Conservation (phyloP, 306 rosid species). For the Dryas drummondii region DNA sequence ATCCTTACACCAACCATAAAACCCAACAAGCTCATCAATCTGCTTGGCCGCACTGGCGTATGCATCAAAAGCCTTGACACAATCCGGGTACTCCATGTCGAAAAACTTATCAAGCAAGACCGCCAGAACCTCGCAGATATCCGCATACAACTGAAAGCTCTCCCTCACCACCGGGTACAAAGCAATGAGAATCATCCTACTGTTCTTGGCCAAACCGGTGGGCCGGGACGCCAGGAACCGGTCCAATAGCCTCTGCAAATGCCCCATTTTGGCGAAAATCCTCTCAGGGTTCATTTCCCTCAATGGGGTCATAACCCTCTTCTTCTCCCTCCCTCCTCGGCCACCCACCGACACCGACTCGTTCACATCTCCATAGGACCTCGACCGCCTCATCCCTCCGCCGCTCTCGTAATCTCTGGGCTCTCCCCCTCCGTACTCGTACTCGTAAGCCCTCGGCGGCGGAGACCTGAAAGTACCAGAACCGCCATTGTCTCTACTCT, state of each 20-base stretch:
- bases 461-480: slow-evolving; percentile 69
- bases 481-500: neutral
- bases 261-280: slow-evolving; percentile 81
- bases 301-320: slow-evolving; percentile 64
- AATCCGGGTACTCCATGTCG: slow-evolving; percentile 90
- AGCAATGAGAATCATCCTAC: slow-evolving; percentile 78
- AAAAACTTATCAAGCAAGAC: slow-evolving; percentile 89
- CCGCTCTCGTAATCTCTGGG: slow-evolving; percentile 44
- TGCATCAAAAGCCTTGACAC: slow-evolving; percentile 90
- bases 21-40: slow-evolving; percentile 75
- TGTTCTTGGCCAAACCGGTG: slow-evolving; percentile 84
- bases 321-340: slow-evolving; percentile 34
- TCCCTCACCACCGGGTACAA: slow-evolving; percentile 83
- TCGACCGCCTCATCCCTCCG: slow-evolving; percentile 66
- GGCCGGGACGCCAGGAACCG: slow-evolving; percentile 89
- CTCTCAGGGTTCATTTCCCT: slow-evolving; percentile 90
- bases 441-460: slow-evolving; percentile 58
- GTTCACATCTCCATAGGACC: slow-evolving; percentile 84
- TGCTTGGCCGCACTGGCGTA: slow-evolving; percentile 91
- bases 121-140: slow-evolving; percentile 87
- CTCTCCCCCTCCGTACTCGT: slow-evolving; percentile 63
- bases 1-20: slow-evolving; percentile 84
- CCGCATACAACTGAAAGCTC: slow-evolving; percentile 88
- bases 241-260: slow-evolving; percentile 86
- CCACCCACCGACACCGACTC: slow-evolving; percentile 36